A percentile compares a stretch with the other conserved stretches of the same genome.
Conservation (phyloP, 768 basidiomycete genomes). For the Pleurotus eryngii region DNA sequence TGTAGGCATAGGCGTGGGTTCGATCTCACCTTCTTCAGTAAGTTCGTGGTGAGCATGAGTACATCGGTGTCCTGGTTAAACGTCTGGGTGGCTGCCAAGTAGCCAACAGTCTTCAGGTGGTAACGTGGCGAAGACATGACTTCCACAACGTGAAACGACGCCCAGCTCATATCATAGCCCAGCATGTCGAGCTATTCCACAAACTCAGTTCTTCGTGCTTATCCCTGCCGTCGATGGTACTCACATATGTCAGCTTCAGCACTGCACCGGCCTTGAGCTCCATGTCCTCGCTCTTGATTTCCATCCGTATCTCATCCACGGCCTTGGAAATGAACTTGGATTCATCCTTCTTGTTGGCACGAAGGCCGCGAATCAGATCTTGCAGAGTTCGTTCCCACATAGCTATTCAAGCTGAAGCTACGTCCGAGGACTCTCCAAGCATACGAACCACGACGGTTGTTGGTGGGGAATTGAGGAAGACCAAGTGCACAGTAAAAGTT, state of each 20-base stretch:
- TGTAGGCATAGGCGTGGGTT: conserved; percentile 1
- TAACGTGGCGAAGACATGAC: conserved; percentile 93
- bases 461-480: too few species aligned
- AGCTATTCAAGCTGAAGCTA: too few species aligned
- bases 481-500: too few species aligned
- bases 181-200: conserved; percentile 87
- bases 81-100: conserved; percentile 88
- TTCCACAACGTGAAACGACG: conserved; percentile 95
- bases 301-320: conserved; percentile 89
- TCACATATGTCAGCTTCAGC: conserved; percentile 93
- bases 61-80: conserved; percentile 95
- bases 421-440: too few species aligned
- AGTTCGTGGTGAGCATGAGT: conserved; percentile 94
- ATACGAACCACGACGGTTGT: too few species aligned
- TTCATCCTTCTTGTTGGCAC: conserved; percentile 94
- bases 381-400: conserved; percentile 99
- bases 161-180: conserved; percentile 92
- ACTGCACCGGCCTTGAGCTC: conserved; percentile 94
- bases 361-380: conserved; percentile 91
- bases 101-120: conserved; percentile 94
- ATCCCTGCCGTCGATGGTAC: conserved; percentile 20
- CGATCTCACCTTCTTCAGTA: conserved; percentile 80
- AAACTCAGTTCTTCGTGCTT: neutral
- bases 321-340: conserved; percentile 88
- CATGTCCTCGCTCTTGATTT: conserved; percentile 94